Conservation (phyloP, 768 basidiomycete genomes). For the Leccinum rimulosum region DNA sequence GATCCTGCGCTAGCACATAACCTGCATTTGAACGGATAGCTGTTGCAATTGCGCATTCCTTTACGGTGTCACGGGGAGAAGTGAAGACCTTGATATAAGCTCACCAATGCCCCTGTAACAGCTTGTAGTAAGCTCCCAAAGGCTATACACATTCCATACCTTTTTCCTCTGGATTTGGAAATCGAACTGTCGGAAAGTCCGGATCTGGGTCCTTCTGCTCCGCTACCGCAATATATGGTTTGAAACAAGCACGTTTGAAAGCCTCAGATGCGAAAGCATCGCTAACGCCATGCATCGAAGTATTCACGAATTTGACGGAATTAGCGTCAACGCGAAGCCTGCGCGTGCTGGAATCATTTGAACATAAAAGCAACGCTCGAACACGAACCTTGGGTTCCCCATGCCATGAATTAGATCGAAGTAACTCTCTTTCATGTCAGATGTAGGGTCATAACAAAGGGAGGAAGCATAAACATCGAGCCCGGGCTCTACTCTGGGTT, state of each 20-base stretch:
- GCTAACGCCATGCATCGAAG: conserved; percentile 89
- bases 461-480: conserved; percentile 37
- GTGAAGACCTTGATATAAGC: conserved; percentile 9
- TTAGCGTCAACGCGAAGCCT: conserved; percentile 11
- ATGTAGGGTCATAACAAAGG: conserved; percentile 54
- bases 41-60: conserved; percentile 71
- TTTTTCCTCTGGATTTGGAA: conserved; percentile 91
- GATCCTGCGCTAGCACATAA: conserved; percentile 86
- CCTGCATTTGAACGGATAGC: conserved; percentile 51
- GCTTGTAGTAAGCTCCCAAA: conserved; percentile 1
- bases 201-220: conserved; percentile 77
- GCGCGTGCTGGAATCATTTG: not conserved
- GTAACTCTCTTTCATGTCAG: conserved; percentile 59
- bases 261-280: conserved; percentile 58
- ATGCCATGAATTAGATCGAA: conserved; percentile 38
- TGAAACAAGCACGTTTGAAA: conserved; percentile 59
- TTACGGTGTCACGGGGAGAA: conserved; percentile 2
- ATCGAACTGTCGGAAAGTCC: conserved; percentile 79
- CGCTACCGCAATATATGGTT: conserved; percentile 55
- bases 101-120: conserved; percentile 48
- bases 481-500: conserved; percentile 46
- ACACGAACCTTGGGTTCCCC: conserved; percentile 18
- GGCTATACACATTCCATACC: conserved; percentile 39
- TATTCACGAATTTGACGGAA: conserved; percentile 70
- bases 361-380: not conserved